These are phyloP conservation scores for Suillus variegatus DNA, from an alignment of 768 basidiomycete genomes.

Conservation along the genomic window DNA sequence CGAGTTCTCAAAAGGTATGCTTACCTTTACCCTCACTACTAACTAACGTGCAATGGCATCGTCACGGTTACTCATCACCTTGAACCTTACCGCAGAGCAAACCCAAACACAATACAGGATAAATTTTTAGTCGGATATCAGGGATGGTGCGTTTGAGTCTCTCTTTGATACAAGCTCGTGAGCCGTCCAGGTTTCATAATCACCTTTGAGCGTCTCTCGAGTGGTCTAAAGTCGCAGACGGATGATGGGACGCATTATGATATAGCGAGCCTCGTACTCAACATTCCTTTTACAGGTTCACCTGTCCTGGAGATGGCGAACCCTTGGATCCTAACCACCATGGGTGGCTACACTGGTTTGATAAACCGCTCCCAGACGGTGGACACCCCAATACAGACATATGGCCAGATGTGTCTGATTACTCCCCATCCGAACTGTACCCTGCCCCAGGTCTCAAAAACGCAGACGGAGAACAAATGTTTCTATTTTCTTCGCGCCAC, in stretches of 20 bases:
- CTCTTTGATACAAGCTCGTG: not conserved
- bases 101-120: slow-evolving; percentile 77
- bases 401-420: slow-evolving; percentile 79
- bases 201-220: not conserved
- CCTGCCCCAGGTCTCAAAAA: slow-evolving; percentile 66
- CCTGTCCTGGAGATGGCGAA: slow-evolving; percentile 67
- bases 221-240: not conserved
- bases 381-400: slow-evolving; percentile 75
- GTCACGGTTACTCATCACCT: slow-evolving; percentile 1
- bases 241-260: not conserved
- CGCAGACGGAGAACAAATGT: slow-evolving; percentile 56
- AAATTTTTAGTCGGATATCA: slow-evolving; percentile 88
- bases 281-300: slow-evolving; percentile 52
- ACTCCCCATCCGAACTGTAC: slow-evolving; percentile 70
- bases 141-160: slow-evolving; percentile 60
- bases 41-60: not conserved
- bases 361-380: slow-evolving; percentile 63
- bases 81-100: slow-evolving; percentile 42
- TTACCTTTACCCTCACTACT: not conserved
- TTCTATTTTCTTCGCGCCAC: slow-evolving; percentile 79
- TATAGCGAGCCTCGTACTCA: not conserved
- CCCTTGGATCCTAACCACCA: slow-evolving; percentile 74
- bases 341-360: slow-evolving; percentile 88
- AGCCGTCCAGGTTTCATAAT: not conserved
- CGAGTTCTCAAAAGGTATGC: slow-evolving; percentile 13